Conservation (phyloP, 768 basidiomycete species). For the Leccinum pellstonianum region DNA sequence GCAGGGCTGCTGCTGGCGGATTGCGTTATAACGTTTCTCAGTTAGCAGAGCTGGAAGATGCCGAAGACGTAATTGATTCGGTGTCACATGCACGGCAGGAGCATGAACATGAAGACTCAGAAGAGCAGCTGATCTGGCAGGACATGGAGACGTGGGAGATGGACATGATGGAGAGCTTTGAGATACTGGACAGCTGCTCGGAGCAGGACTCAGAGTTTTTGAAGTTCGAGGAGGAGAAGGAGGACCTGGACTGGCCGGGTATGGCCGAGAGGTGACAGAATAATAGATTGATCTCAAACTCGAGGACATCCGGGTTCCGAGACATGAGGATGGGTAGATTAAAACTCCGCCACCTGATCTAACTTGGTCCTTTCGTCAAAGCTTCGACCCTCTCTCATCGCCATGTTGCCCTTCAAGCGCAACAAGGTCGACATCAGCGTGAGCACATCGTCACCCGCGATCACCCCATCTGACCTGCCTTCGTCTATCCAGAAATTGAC, state of each 20-base stretch:
- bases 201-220: conserved; percentile 18
- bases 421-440: conserved; percentile 97
- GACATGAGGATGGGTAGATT: conserved; percentile 29
- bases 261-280: not conserved
- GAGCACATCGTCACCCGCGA: conserved; percentile 31
- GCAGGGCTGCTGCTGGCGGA: conserved; percentile 12
- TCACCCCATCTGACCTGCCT: conserved; percentile 17
- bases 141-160: conserved; percentile 3
- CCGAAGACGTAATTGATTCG: conserved; percentile 11
- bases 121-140: conserved; percentile 17
- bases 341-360: conserved; percentile 28
- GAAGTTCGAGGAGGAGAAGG: conserved; percentile 15
- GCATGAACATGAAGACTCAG: not conserved
- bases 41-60: conserved; percentile 16
- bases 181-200: conserved; percentile 8
- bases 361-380: conserved; percentile 2
- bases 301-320: conserved; percentile 17
- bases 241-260: conserved; percentile 6
- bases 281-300: conserved; percentile 21
- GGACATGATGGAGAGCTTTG: conserved; percentile 11
- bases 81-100: conserved; percentile 16
- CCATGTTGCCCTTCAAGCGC: conserved; percentile 74
- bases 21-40: conserved; percentile 14
- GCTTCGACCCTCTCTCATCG: conserved; percentile 27
- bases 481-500: conserved; percentile 59